Evolutionary conservation across 2,329 filamentous ascomycete genomes (phyloP).

Genomic region (Colletotrichum higginsianum): DNA sequence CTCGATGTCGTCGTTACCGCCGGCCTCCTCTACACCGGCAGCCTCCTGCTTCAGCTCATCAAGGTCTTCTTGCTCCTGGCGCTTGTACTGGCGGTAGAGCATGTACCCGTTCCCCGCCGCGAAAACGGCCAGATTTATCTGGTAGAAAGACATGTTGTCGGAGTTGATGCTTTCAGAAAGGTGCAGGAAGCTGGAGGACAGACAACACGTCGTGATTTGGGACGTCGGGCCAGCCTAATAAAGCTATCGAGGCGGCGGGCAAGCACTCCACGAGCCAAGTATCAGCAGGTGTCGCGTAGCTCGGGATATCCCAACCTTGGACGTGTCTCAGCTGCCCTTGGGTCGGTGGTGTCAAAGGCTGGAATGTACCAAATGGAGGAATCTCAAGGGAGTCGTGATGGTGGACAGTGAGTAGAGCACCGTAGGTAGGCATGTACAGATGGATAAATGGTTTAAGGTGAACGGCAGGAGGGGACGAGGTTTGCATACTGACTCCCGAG

Average conservation of each 20-base stretch:
- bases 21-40: slow-evolving; percentile 21
- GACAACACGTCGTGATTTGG: background rate
- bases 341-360: slow-evolving; percentile 5
- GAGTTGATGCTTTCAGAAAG: background rate
- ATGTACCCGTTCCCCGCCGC: slow-evolving; percentile 45
- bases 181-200: background rate
- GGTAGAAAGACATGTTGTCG: slow-evolving; percentile 46
- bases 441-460: no score
- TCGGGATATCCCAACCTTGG: slow-evolving; percentile 29
- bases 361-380: slow-evolving; percentile 6
- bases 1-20: slow-evolving; percentile 33
- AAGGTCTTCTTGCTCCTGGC: slow-evolving; percentile 22
- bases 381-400: background rate
- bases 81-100: slow-evolving; percentile 46
- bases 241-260: slow-evolving; percentile 8
- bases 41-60: slow-evolving; percentile 36
- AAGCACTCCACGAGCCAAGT: slow-evolving; percentile 25
- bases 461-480: background rate
- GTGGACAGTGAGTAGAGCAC: background rate
- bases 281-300: slow-evolving; percentile 25
- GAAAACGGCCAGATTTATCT: slow-evolving; percentile 45
- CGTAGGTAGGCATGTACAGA: no score
- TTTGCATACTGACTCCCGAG: no score
- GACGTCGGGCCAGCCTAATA: slow-evolving; percentile 26
- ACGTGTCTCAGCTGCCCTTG: slow-evolving; percentile 36